phyloP scores from a whole-genome alignment of 495 filamentous ascomycete species.

The Aspergillus wentii region DNA sequence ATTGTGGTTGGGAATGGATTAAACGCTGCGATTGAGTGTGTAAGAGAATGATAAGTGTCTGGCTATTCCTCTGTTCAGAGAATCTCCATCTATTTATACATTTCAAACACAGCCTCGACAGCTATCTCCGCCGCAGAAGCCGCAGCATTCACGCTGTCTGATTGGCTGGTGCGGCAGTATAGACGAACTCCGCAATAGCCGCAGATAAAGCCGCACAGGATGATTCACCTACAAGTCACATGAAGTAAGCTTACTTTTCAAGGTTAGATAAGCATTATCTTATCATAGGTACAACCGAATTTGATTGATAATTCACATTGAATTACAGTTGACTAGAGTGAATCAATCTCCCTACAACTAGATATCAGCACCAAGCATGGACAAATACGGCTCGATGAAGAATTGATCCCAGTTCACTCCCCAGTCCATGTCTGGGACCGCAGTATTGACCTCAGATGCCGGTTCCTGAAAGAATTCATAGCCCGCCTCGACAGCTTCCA shows the following conservation, averaged over 20 bases:
- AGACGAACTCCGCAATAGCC: slow-evolving; percentile 20
- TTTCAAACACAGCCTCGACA: slow-evolving; percentile 1
- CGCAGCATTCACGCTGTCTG: slow-evolving; percentile 4
- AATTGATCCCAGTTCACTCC: slow-evolving; percentile 24
- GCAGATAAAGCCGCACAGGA: slow-evolving; percentile 17
- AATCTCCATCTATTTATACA: slow-evolving; percentile 15
- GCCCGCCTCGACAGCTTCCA: slow-evolving; percentile 24
- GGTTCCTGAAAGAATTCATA: slow-evolving; percentile 13
- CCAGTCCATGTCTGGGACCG: slow-evolving; percentile 17
- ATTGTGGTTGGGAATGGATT: slow-evolving; percentile 11
- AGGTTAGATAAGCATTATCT: neutral
- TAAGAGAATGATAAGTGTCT: slow-evolving; percentile 3
- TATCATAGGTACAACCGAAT: neutral
- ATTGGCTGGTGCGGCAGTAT: slow-evolving; percentile 9
- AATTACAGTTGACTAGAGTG: neutral
- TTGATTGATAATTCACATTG: neutral
- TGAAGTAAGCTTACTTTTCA: slow-evolving; percentile 2
- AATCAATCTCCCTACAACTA: slow-evolving; percentile 9
- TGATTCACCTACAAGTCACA: slow-evolving; percentile 1
- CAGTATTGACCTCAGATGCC: slow-evolving; percentile 6
- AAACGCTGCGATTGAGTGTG: slow-evolving; percentile 4
- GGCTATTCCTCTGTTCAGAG: slow-evolving; percentile 4
- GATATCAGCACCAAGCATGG: slow-evolving; percentile 17
- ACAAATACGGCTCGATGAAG: slow-evolving; percentile 24
- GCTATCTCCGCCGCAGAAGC: slow-evolving; percentile 14